Base-by-base conservation (phyloP, 768 basidiomycete genomes). In the Mycena belliarum region DNA sequence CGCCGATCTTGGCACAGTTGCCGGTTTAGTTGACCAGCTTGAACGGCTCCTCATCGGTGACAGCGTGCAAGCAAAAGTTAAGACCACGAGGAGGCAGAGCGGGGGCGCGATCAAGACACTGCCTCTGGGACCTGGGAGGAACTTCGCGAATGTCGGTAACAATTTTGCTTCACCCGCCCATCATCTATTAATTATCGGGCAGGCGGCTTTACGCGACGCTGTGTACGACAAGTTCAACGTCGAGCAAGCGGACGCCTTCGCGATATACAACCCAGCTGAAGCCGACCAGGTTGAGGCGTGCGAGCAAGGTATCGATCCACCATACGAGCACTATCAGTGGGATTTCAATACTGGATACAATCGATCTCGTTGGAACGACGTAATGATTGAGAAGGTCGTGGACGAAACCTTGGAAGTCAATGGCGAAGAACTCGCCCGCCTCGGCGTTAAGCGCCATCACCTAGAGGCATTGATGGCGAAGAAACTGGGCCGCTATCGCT, bases 331-430 rank as follows among this genome's bases (percentile, higher is more conserved):
- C 42, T 56, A 41, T 37, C 55, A 53, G 50, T 57, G 60, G 60
- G 47, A 61, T 35, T 61, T 57, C 25, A 23, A 43, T 24, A n/a
- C 55, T 40, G 56, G 55, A 49, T 61, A 61, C 35, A 29, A 9
- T 18, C n/a, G 46, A 28, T 61, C 55, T 21, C 47, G 55, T 24
- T 57, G 55, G 55, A 61, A 61, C 52, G 51, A 57, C 15, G 26
- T 53, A 16, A 52, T 57, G 51, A 57, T 57, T 8, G 9, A 7
- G 26, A 53, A 49, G 42, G 23, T 61, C 26, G 55, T 61, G 15
- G 52, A 57, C 24, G 47, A 25, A 2, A 52, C 44, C 40, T 42
- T 61, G 49, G 40, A 25, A 42, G 48, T 16, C 16, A 55, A 61
- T 32, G 49, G 49, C 10, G 42, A 38, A 46, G 33, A 49, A 24